These are phyloP conservation scores for Nissolia schottii DNA, from an alignment of 306 rosid species.

Conservation along the genomic window DNA sequence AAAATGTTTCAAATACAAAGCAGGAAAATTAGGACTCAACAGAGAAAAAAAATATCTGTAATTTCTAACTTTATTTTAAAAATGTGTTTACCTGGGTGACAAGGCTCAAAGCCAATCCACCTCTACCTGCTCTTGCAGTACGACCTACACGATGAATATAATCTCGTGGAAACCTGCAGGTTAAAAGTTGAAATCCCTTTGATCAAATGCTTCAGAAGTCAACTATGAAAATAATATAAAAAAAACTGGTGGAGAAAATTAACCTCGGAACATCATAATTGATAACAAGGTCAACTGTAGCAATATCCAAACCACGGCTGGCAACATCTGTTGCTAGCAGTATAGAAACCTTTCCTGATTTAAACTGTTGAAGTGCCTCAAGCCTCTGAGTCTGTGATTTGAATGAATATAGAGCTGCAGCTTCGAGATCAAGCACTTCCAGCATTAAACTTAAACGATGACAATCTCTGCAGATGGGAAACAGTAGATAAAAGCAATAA, in stretches of 20 bases:
- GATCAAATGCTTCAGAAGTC: background rate
- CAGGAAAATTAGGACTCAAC: background rate
- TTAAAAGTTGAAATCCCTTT: constrained; percentile 15
- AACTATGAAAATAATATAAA: constrained; percentile 3
- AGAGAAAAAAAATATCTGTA: background rate
- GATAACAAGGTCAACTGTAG: constrained; percentile 86
- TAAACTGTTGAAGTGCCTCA: constrained; percentile 69
- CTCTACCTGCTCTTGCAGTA: constrained; percentile 94
- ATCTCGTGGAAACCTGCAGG: constrained; percentile 69
- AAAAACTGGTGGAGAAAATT: constrained; percentile 5
- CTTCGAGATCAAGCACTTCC: constrained; percentile 74
- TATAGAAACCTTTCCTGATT: constrained; percentile 74
- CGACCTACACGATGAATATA: constrained; percentile 94
- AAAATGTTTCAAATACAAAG: background rate
- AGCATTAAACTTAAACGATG: constrained; percentile 68
- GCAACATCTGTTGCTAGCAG: constrained; percentile 95
- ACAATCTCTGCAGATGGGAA: constrained; percentile 60
- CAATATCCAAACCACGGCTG: constrained; percentile 90
- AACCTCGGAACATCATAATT: constrained; percentile 91
- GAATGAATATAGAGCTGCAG: constrained; percentile 69
- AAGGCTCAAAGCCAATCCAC: constrained; percentile 74
- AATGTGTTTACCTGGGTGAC: constrained; percentile 53
- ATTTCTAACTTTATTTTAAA: background rate
- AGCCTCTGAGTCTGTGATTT: constrained; percentile 81
- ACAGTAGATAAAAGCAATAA: background rate